Evolutionary conservation across 306 rosid species (phyloP), one percentile per base, ranked within the genome.

Genomic region (Canavalia ensiformis): DNA sequence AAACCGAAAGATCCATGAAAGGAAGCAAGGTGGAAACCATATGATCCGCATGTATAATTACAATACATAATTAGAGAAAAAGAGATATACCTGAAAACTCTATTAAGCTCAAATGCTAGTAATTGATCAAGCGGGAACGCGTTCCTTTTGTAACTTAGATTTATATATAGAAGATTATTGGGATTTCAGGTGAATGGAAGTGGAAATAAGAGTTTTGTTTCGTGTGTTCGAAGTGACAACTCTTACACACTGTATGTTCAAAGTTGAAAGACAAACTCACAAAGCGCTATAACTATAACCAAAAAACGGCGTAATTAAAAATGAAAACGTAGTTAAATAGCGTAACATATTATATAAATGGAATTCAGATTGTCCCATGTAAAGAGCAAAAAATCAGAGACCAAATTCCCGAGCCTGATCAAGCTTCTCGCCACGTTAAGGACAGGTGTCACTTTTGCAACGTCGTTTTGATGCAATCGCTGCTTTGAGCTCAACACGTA

Each of bases 391-490:
- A 71, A 52, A 33, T 52, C 70, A 25, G 50, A 64, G 41, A 33
- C 10, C 11, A 52, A 59, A 0, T 12, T 68, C 46, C 30, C 1
- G 0, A 34, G 59, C 35, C 1, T 0, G 31, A 68, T 45, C 11
- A 60, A 10, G 44, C 0, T 31, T 39, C 34, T 47, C 33, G 92
- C 77, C 94, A 90, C 89, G 81, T 86, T 52, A 78, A 37, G 28
- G 84, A 42, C 90, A 89, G 63, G 91, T 90, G 92, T 63, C 91
- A 8, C 2, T 2, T 8, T 2, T 10, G 12, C 55, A 46, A 39
- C 72, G 18, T 60, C 4, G 37, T 63, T 72, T 13, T 7, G 63
- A 60, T 12, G 72, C 35, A 51, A 6, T 37, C 56, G 47, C 6
- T 70, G 68, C 25, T 64, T 45, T 29, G 8, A 4, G 74, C 12